These are phyloP conservation scores for Phaeoacremonium minimum DNA, from an alignment of 2,329 filamentous ascomycete genomes.

Conservation along the genomic window DNA sequence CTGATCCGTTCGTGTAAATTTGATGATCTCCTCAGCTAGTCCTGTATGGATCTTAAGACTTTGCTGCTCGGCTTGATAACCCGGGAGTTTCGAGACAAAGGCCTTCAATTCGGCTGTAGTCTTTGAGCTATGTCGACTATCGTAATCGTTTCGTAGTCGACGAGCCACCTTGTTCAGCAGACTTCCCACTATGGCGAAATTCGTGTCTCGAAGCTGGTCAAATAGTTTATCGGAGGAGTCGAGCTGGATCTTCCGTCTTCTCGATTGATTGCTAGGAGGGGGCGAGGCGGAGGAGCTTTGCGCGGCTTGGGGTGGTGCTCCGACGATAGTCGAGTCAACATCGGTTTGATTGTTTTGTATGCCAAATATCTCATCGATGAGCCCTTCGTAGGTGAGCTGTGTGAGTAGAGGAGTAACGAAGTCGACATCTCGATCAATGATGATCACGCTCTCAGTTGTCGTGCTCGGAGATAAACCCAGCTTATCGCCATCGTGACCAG, in stretches of 20 bases:
- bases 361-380: slow-evolving; percentile 89
- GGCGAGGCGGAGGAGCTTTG: slow-evolving; percentile 52
- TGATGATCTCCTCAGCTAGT: slow-evolving; percentile 92
- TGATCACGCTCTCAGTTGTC: slow-evolving; percentile 83
- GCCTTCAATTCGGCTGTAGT: slow-evolving; percentile 88
- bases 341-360: slow-evolving; percentile 92
- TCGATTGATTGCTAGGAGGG: slow-evolving; percentile 49
- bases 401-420: slow-evolving; percentile 89
- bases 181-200: slow-evolving; percentile 90
- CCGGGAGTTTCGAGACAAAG: slow-evolving; percentile 90
- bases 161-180: slow-evolving; percentile 87
- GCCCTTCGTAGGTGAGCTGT: slow-evolving; percentile 92
- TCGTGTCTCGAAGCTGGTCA: slow-evolving; percentile 80
- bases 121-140: slow-evolving; percentile 80
- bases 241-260: slow-evolving; percentile 83
- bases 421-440: slow-evolving; percentile 93
- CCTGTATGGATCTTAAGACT: slow-evolving; percentile 90
- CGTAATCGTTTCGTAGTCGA: slow-evolving; percentile 79
- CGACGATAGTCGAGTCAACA: slow-evolving; percentile 85
- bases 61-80: slow-evolving; percentile 89
- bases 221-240: slow-evolving; percentile 89
- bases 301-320: slow-evolving; percentile 57
- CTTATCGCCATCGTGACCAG: slow-evolving; percentile 55
- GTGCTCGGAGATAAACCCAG: slow-evolving; percentile 79
- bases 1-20: slow-evolving; percentile 81